These are phyloP conservation scores for Pseudocercospora macadamiae DNA, from an alignment of 2,329 filamentous ascomycete species.

Conservation along the genomic window DNA sequence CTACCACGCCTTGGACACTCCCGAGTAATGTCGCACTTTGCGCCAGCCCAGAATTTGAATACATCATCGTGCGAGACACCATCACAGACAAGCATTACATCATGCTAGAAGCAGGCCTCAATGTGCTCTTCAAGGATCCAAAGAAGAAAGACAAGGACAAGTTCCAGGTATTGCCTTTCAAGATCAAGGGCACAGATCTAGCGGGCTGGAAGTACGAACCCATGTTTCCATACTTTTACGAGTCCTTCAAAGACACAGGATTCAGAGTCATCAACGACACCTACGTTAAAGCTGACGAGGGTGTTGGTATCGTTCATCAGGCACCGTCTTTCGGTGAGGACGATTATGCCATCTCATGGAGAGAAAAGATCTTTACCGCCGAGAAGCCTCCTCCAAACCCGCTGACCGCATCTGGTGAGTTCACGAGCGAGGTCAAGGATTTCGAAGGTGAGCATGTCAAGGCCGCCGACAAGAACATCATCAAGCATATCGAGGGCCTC, in stretches of 20 bases:
- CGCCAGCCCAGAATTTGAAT: conserved; percentile 81
- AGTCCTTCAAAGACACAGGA: conserved; percentile 81
- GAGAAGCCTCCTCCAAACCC: conserved; percentile 83
- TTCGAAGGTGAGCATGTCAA: conserved; percentile 90
- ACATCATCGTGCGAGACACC: conserved; percentile 83
- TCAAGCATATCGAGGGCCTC: conserved; percentile 79
- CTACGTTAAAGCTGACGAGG: conserved; percentile 87
- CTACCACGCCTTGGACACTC: conserved; percentile 85
- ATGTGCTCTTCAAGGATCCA: conserved; percentile 87
- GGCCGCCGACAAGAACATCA: conserved; percentile 87
- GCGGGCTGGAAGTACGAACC: conserved; percentile 87
- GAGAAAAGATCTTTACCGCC: conserved; percentile 75
- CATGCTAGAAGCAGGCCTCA: conserved; percentile 77
- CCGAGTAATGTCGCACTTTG: conserved; percentile 79
- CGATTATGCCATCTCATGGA: conserved; percentile 83
- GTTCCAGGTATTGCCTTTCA: conserved; percentile 74
- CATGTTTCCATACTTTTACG: conserved; percentile 85
- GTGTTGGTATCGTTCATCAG: conserved; percentile 93
- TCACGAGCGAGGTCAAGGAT: conserved; percentile 74
- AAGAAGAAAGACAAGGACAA: conserved; percentile 97
- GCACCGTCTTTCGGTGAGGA: conserved; percentile 93
- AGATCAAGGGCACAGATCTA: conserved; percentile 81
- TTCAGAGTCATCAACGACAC: conserved; percentile 81
- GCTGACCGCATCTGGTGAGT: conserved; percentile 81
- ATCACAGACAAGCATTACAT: conserved; percentile 82